Evolutionary conservation across 768 basidiomycete genomes (phyloP).

Genomic region (Coprinopsis sp.): DNA sequence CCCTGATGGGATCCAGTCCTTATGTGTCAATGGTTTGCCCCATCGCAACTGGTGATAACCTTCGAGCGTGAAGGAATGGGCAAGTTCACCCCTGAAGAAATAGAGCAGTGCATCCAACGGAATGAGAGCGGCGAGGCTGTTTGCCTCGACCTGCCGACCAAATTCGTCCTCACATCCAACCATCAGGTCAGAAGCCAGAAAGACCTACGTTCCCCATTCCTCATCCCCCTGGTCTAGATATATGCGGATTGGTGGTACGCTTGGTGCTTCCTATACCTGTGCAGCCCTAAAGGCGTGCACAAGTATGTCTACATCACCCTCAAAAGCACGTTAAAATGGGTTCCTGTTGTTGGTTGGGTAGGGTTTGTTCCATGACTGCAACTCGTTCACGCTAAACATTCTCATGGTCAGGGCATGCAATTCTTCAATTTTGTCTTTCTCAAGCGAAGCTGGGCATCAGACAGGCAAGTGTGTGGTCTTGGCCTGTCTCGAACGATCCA

Average conservation of each 20-base stretch:
- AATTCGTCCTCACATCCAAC: conserved; percentile 84
- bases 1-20: conserved; percentile 44
- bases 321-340: conserved; percentile 81
- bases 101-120: conserved; percentile 51
- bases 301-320: conserved; percentile 83
- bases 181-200: conserved; percentile 63
- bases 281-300: conserved; percentile 54
- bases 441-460: conserved; percentile 85
- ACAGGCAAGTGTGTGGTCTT: no score
- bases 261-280: conserved; percentile 78
- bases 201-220: background rate
- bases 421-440: conserved; percentile 93
- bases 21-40: conserved; percentile 79
- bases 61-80: conserved; percentile 70
- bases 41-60: conserved; percentile 65
- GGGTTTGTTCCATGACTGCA: conserved; percentile 1
- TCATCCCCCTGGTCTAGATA: conserved; percentile 37
- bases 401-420: conserved; percentile 73
- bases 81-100: conserved; percentile 53
- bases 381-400: background rate
- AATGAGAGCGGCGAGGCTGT: conserved; percentile 53
- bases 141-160: conserved; percentile 66
- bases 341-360: conserved; percentile 90
- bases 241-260: conserved; percentile 87
- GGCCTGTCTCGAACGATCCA: no score